phyloP scores from a whole-genome alignment of 192 early-diverging fungal species.

The Rhizophagus prolifer region DNA sequence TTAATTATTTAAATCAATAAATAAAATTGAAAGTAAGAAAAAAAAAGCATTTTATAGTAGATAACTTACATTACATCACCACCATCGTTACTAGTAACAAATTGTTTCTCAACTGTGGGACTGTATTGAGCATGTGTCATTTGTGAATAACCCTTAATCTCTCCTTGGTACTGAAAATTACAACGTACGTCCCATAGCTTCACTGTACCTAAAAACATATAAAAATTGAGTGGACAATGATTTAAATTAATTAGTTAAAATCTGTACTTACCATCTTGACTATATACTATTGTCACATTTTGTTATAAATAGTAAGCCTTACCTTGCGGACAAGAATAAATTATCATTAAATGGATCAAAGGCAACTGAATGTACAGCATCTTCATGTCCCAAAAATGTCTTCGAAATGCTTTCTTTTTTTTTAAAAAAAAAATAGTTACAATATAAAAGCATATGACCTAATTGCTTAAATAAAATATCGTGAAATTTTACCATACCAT shows the following conservation, averaged over 20 bases:
- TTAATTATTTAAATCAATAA: background rate
- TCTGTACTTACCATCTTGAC: background rate
- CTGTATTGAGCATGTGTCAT: background rate
- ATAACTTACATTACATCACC: background rate
- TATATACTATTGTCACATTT: too few relatives aligned
- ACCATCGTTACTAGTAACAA: background rate
- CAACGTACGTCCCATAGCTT: background rate
- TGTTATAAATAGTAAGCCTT: too few relatives aligned
- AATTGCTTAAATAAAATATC: background rate
- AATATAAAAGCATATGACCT: background rate
- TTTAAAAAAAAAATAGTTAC: background rate
- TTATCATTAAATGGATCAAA: slow-evolving; percentile 7
- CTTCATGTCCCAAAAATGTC: background rate
- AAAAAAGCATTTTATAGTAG: background rate
- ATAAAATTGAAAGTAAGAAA: background rate
- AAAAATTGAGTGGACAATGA: background rate
- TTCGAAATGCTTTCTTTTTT: background rate
- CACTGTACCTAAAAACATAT: background rate
- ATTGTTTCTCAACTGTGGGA: background rate
- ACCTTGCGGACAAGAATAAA: slow-evolving; percentile 5
- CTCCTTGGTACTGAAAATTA: background rate
- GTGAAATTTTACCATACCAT: background rate
- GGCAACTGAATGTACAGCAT: background rate
- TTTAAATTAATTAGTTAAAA: background rate
- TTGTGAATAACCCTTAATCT: background rate